Conservation (phyloP, 495 filamentous ascomycete species). For the Chaetomium fimeti region DNA sequence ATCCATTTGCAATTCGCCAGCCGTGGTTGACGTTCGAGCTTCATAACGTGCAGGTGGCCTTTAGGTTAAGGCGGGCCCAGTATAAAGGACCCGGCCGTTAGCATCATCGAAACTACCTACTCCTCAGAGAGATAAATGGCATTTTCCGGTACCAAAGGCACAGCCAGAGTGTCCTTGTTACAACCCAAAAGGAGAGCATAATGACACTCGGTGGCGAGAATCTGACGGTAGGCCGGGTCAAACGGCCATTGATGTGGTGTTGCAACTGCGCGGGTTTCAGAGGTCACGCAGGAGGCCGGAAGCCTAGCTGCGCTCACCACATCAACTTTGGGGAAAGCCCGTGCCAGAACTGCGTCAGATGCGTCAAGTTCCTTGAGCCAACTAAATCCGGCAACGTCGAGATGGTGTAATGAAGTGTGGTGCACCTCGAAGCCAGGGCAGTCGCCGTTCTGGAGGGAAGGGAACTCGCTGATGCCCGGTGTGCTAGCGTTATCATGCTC, state of each 20-base stretch:
- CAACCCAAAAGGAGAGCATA: slow-evolving; percentile 4
- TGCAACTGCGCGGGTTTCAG: not conserved
- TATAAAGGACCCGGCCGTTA: no score
- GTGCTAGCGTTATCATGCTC: not conserved
- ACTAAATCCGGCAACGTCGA: not conserved
- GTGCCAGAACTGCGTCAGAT: slow-evolving; percentile 3
- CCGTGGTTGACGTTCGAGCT: no score
- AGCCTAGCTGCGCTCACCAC: not conserved
- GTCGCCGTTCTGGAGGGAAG: not conserved
- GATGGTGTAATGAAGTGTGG: not conserved
- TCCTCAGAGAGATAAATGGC: no score
- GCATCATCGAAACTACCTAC: no score
- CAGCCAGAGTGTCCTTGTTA: not conserved
- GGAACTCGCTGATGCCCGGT: not conserved
- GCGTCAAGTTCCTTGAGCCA: slow-evolving; percentile 6
- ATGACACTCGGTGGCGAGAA: slow-evolving; percentile 1
- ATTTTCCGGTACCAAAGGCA: no score
- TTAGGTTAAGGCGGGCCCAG: no score
- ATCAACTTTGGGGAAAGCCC: not conserved
- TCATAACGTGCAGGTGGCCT: no score
- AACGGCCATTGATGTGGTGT: slow-evolving; percentile 6
- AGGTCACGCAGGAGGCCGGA: not conserved
- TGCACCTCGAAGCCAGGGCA: not conserved
- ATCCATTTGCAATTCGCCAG: no score
- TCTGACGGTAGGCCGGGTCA: not conserved